A percentile compares a stretch with the other conserved stretches of the same genome.
Evolutionary conservation across 2,329 filamentous ascomycete species (phyloP).

Genomic region (Penicillium olsonii): DNA sequence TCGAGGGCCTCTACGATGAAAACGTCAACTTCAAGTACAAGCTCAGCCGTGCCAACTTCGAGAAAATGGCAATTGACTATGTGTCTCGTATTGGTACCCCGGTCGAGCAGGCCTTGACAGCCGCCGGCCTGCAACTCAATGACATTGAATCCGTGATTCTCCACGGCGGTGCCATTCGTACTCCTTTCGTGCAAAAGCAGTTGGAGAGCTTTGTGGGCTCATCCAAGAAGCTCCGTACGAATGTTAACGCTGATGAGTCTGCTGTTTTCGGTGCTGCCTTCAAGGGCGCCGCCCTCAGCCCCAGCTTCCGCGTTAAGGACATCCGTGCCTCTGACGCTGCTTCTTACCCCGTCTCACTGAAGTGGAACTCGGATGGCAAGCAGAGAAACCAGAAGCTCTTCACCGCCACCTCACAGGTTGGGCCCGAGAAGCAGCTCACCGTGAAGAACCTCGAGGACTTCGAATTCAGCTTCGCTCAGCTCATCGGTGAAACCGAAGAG

Average conservation of each 20-base stretch:
- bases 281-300: constrained; percentile 86
- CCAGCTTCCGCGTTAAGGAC: constrained; percentile 96
- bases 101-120: constrained; percentile 72
- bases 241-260: constrained; percentile 95
- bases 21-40: constrained; percentile 94
- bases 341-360: constrained; percentile 72
- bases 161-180: constrained; percentile 85
- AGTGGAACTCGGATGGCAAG: constrained; percentile 72
- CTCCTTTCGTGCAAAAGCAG: constrained; percentile 89
- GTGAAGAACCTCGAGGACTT: constrained; percentile 85
- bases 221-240: constrained; percentile 79
- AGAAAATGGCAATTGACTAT: constrained; percentile 71
- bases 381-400: constrained; percentile 80
- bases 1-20: constrained; percentile 82
- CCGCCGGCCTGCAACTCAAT: constrained; percentile 69
- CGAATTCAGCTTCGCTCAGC: constrained; percentile 75
- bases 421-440: constrained; percentile 78
- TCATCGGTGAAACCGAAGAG: constrained; percentile 45
- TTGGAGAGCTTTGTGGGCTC: constrained; percentile 75
- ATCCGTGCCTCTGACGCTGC: constrained; percentile 80
- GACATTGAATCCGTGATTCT: constrained; percentile 91
- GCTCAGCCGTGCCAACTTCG: constrained; percentile 76
- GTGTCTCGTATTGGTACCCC: constrained; percentile 68
- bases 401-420: constrained; percentile 72
- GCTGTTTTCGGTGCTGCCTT: constrained; percentile 96